Evolutionary conservation across 2,329 filamentous ascomycete species (phyloP).

Genomic region (Colletotrichum sidae): DNA sequence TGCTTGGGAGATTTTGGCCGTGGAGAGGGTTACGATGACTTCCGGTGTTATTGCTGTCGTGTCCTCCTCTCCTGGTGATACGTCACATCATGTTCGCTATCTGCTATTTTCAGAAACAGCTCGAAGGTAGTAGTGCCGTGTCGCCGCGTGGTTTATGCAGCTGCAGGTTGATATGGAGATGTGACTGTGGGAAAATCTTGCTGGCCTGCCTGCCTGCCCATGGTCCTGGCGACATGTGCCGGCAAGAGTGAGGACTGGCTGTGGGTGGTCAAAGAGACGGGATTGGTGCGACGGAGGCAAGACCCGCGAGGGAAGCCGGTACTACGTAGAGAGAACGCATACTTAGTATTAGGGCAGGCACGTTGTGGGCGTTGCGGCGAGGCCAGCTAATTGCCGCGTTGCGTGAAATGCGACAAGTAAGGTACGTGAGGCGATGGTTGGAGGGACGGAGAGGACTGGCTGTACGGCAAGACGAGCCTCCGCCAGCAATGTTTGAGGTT

Average conservation of each 20-base stretch:
- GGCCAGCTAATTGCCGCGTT: not conserved
- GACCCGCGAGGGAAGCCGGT: constrained; percentile 11
- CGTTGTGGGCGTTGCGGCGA: not conserved
- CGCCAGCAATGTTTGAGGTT: not conserved
- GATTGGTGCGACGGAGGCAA: constrained; percentile 24
- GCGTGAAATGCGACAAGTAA: constrained; percentile 10
- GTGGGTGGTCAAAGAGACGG: not conserved
- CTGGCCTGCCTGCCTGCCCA: constrained; percentile 1
- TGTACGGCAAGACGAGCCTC: not conserved
- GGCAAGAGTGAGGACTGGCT: not conserved
- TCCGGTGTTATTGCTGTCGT: not conserved
- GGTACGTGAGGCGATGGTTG: not conserved
- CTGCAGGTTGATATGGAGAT: constrained; percentile 13
- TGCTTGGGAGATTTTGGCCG: not conserved
- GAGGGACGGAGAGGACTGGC: constrained; percentile 10
- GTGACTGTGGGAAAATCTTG: constrained; percentile 13
- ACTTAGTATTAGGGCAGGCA: not conserved
- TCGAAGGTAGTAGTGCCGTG: not conserved
- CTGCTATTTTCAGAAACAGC: constrained; percentile 16
- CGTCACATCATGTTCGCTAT: constrained; percentile 1
- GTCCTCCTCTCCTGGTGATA: not conserved
- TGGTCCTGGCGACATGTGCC: constrained; percentile 4
- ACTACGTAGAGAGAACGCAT: not conserved
- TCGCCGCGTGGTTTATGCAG: not conserved
- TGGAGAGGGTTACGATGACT: constrained; percentile 1